phyloP scores from a whole-genome alignment of 495 filamentous ascomycete genomes.

The Clohesyomyces aquaticus region DNA sequence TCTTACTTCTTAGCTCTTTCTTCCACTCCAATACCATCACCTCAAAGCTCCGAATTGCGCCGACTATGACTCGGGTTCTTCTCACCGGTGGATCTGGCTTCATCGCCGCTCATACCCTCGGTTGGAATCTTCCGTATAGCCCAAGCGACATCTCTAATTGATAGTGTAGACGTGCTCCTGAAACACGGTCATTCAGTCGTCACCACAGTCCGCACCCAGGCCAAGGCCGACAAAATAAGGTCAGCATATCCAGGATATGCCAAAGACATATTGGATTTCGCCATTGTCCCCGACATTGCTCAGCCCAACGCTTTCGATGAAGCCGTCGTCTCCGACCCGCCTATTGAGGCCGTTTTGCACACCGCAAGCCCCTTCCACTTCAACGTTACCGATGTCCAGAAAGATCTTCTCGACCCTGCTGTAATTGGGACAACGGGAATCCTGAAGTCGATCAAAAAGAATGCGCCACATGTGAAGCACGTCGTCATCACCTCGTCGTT shows the following conservation, averaged over 20 bases:
- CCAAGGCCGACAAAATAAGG: conserved; percentile 77
- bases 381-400: conserved; percentile 67
- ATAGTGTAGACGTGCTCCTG: conserved; percentile 35
- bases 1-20: no score
- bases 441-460: conserved; percentile 71
- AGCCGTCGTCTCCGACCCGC: conserved; percentile 70
- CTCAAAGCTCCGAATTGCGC: no score
- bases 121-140: no score
- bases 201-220: conserved; percentile 78
- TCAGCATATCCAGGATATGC: conserved; percentile 61
- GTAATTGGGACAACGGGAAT: conserved; percentile 83
- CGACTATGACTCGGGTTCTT: conserved; percentile 39
- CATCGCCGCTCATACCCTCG: conserved; percentile 42
- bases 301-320: conserved; percentile 75
- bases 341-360: conserved; percentile 84
- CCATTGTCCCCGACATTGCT: conserved; percentile 84
- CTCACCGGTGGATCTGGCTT: conserved; percentile 47
- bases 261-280: conserved; percentile 70
- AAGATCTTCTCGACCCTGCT: conserved; percentile 81
- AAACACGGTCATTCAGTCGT: conserved; percentile 60
- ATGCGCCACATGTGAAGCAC: conserved; percentile 75
- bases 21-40: no score
- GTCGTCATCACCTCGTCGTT: conserved; percentile 85
- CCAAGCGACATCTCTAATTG: no score
- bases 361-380: conserved; percentile 87